Evolutionary conservation across 1,139 yeast genomes (phyloP).

Genomic region (Yamadazyma aaseri): DNA sequence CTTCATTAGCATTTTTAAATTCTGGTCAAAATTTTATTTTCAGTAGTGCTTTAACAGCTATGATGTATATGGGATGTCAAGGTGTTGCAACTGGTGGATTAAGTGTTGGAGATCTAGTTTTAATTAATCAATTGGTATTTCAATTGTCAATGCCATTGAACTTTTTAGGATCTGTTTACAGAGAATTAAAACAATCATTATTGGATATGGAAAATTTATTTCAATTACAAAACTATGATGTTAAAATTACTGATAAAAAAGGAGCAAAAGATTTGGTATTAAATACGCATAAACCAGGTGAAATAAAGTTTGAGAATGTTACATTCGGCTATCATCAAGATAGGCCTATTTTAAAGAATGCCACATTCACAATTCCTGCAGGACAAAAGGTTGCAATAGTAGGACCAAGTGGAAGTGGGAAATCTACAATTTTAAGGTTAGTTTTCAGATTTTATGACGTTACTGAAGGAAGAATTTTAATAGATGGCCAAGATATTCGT

Average conservation of each 20-base stretch:
- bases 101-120: slow-evolving; percentile 94
- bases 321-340: slow-evolving; percentile 90
- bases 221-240: slow-evolving; percentile 72
- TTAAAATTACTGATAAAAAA: slow-evolving; percentile 60
- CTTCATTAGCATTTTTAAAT: slow-evolving; percentile 85
- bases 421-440: slow-evolving; percentile 81
- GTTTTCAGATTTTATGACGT: slow-evolving; percentile 91
- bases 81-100: slow-evolving; percentile 82
- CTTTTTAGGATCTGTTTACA: slow-evolving; percentile 90
- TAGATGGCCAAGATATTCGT: slow-evolving; percentile 88
- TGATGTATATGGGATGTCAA: slow-evolving; percentile 99
- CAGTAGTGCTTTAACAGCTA: slow-evolving; percentile 86
- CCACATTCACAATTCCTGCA: slow-evolving; percentile 82
- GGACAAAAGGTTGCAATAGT: slow-evolving; percentile 91
- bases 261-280: slow-evolving; percentile 60
- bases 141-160: slow-evolving; percentile 93
- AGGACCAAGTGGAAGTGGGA: slow-evolving; percentile 95
- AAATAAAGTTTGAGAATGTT: slow-evolving; percentile 85
- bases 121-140: slow-evolving; percentile 92
- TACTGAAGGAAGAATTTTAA: slow-evolving; percentile 67
- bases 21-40: slow-evolving; percentile 92
- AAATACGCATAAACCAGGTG: slow-evolving; percentile 52
- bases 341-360: slow-evolving; percentile 79
- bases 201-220: slow-evolving; percentile 92
- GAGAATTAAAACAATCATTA: slow-evolving; percentile 89